phyloP scores from a whole-genome alignment of 768 basidiomycete genomes.

The Omphalotus guepiniiformis region DNA sequence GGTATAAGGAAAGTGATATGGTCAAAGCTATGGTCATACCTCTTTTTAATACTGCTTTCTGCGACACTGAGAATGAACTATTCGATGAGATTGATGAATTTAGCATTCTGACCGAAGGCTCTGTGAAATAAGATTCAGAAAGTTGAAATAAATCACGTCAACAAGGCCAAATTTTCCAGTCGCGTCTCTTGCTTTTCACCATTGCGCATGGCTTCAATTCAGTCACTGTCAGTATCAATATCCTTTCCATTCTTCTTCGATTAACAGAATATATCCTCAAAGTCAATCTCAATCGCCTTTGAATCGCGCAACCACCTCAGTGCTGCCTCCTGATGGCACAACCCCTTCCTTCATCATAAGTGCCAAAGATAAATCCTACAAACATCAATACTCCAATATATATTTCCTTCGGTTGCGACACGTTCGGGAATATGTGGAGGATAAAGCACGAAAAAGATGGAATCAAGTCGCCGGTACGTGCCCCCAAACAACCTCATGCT shows the following conservation, averaged over 20 bases:
- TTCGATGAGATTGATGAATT: slow-evolving; percentile 11
- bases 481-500: neutral
- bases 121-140: neutral
- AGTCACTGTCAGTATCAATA: neutral
- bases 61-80: slow-evolving; percentile 22
- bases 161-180: neutral
- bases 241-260: neutral
- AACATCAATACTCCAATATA: slow-evolving; percentile 54
- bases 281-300: slow-evolving; percentile 8
- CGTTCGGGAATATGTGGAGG: slow-evolving; percentile 38
- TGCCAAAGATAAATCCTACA: slow-evolving; percentile 42
- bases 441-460: slow-evolving; percentile 39
- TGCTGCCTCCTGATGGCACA: slow-evolving; percentile 29
- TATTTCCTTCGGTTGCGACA: slow-evolving; percentile 45
- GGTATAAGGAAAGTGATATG: neutral
- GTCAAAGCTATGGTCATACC: no score
- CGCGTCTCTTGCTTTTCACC: neutral
- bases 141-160: slow-evolving; percentile 2
- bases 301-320: slow-evolving; percentile 32
- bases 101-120: no score
- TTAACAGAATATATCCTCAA: neutral
- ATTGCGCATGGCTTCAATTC: neutral
- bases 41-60: slow-evolving; percentile 32
- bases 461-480: slow-evolving; percentile 33
- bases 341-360: slow-evolving; percentile 46